Evolutionary conservation across 164 flowering plant species (phyloP).

Genomic region (Annona squamosa): DNA sequence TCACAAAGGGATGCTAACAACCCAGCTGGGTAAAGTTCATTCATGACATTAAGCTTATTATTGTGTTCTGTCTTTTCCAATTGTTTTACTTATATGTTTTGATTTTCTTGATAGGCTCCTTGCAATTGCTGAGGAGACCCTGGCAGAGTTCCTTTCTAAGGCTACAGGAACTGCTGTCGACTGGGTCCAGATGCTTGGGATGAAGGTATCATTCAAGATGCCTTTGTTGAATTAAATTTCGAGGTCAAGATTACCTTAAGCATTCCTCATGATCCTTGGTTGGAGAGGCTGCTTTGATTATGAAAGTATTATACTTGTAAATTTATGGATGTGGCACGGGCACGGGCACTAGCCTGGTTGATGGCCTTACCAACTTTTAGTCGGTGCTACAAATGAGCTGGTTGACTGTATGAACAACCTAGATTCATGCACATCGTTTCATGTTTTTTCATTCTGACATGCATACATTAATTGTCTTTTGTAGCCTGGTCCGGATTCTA

Average conservation of each 20-base stretch:
- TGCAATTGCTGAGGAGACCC: constrained; percentile 88
- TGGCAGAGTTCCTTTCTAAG: constrained; percentile 92
- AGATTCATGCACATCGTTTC: background rate
- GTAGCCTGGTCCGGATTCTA: constrained; percentile 99
- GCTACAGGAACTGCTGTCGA: constrained; percentile 98
- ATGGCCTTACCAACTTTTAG: background rate
- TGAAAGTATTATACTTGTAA: no score
- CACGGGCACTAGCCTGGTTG: background rate
- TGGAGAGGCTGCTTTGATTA: background rate
- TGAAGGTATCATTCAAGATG: constrained; percentile 53
- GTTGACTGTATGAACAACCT: background rate
- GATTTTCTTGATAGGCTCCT: constrained; percentile 31
- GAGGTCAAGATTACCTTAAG: background rate
- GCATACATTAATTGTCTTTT: background rate
- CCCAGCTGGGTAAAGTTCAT: constrained; percentile 68
- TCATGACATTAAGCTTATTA: background rate
- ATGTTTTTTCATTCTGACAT: background rate
- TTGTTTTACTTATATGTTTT: background rate
- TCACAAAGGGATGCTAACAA: constrained; percentile 68
- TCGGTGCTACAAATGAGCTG: background rate
- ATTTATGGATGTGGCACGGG: background rate
- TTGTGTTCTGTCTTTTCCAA: background rate
- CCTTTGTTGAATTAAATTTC: background rate
- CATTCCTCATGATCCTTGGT: background rate
- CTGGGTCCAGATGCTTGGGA: constrained; percentile 99